Evolutionary conservation across 208 protist species (phyloP).

Genomic region (Leishmania amazonensis): DNA sequence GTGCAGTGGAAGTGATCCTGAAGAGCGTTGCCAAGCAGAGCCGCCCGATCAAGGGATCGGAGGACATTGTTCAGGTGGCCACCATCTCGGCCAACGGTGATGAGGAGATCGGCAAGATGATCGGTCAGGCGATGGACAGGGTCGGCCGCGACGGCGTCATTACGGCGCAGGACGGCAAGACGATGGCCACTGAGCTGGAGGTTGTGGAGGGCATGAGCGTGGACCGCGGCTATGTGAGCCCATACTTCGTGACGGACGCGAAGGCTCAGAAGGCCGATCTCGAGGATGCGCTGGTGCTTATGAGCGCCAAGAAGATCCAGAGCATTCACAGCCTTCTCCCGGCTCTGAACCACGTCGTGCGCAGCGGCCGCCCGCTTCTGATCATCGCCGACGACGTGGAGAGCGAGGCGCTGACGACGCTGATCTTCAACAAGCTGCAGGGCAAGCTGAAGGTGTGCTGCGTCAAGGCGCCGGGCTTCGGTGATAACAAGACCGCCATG

Average conservation of each 20-base stretch:
- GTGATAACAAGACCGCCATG: slow-evolving; percentile 98
- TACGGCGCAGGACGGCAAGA: slow-evolving; percentile 99
- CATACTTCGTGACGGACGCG: slow-evolving; percentile 98
- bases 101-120: slow-evolving; percentile 97
- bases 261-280: slow-evolving; percentile 97
- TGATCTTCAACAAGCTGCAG: slow-evolving; percentile 90
- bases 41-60: slow-evolving; percentile 94
- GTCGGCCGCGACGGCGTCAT: slow-evolving; percentile 99
- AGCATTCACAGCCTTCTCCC: slow-evolving; percentile 89
- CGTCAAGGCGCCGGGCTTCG: slow-evolving; percentile 99
- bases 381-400: slow-evolving; percentile 99
- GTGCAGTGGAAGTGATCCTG: slow-evolving; percentile 9
- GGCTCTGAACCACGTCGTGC: slow-evolving; percentile 88
- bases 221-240: slow-evolving; percentile 98
- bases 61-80: slow-evolving; percentile 98
- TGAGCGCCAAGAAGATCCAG: slow-evolving; percentile 20
- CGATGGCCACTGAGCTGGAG: slow-evolving; percentile 97
- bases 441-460: slow-evolving; percentile 89
- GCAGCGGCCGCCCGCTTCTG: slow-evolving; percentile 91
- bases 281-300: slow-evolving; percentile 72
- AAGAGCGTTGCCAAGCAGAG: slow-evolving; percentile 50
- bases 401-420: slow-evolving; percentile 94
- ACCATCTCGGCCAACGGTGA: slow-evolving; percentile 99
- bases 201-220: slow-evolving; percentile 98
- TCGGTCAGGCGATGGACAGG: slow-evolving; percentile 98